Evolutionary conservation across 169 alveolate genomes (phyloP), one percentile per base, ranked within the genome.

Genomic region (Toxoplasma gondii): DNA sequence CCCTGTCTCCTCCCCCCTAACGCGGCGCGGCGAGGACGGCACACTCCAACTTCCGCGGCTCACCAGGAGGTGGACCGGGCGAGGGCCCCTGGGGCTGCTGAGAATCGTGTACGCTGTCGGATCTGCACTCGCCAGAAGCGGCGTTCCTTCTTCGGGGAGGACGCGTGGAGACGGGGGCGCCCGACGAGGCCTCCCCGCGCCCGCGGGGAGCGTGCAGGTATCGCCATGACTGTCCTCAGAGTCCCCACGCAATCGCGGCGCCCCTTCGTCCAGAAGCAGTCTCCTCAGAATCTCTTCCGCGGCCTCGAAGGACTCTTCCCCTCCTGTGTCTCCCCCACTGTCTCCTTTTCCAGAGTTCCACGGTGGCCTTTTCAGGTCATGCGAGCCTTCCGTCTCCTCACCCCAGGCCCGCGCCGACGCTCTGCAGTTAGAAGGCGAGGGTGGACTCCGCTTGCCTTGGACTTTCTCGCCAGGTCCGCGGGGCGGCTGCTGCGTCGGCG

Each of bases 11-110:
- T 74, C 84, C 1, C 45, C 9, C 44, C 27, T 44, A 31, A 9
- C 45, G 45, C 86, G 86, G n/a, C 93, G 27, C 34, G 93, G 24
- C 22, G 93, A 39, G 9, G 93, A 34, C 78, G 93, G 64, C 1
- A 84, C 93, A 36, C 44, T 54, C 58, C 31, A 7, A 16, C 43
- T 31, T 31, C 45, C 84, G 69, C 93, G 34, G 92, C 92, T 45
- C 24, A 80, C 78, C 22, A 9, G 81, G 43, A 36, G 36, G n/a
- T 39, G 24, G 1, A 2, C 54, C 45, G 49, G 80, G 12, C 78
- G 78, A 2, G 86, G 86, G 27, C 86, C 86, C 44, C n/a, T 78
- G 45, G 86, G 86, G 86, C 86, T 78, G 45, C 86, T 78, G 39
- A 78, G 86, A 10, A 78, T 78, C 44, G 45, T 78, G 45, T 78